These are phyloP conservation scores for Fomitopsis betulina DNA, from an alignment of 1,284 basidiomycete species.

Conservation along the genomic window DNA sequence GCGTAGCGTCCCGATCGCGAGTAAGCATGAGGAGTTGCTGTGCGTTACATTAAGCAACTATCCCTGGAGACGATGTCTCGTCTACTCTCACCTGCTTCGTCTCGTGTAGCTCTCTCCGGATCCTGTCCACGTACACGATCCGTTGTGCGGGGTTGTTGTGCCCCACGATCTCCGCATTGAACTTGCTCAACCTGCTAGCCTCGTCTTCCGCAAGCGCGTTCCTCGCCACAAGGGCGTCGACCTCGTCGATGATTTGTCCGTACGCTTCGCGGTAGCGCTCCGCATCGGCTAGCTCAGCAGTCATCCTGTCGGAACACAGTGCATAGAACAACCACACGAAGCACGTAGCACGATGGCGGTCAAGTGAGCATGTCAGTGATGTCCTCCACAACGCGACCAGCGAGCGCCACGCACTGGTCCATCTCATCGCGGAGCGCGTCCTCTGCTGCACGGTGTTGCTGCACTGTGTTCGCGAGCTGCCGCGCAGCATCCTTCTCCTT, in stretches of 20 bases:
- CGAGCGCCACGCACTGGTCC: conserved; percentile 43
- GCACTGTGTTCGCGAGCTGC: conserved; percentile 43
- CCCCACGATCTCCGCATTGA: conserved; percentile 74
- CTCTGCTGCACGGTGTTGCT: conserved; percentile 56
- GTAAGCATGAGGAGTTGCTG: conserved; percentile 54
- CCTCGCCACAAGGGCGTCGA: conserved; percentile 56
- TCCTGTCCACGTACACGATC: conserved; percentile 70
- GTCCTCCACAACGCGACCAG: not conserved
- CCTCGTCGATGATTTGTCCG: conserved; percentile 53
- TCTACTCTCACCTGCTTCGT: conserved; percentile 54
- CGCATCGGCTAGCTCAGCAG: conserved; percentile 49
- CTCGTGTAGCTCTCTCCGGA: conserved; percentile 64
- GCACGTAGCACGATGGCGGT: not conserved
- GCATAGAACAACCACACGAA: not conserved
- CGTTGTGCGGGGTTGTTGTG: conserved; percentile 72
- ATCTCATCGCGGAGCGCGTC: conserved; percentile 58
- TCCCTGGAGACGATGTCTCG: not conserved
- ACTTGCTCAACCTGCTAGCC: conserved; percentile 56
- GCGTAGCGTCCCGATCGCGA: conserved; percentile 50
- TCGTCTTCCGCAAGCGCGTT: conserved; percentile 74
- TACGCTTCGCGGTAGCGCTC: conserved; percentile 68
- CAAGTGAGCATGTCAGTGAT: not conserved
- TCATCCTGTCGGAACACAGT: conserved; percentile 37
- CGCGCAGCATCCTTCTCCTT: conserved; percentile 48
- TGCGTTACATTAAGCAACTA: not conserved